Evolutionary conservation across 2,329 filamentous ascomycete genomes (phyloP).

Genomic region (Macroventuria anomochaeta): DNA sequence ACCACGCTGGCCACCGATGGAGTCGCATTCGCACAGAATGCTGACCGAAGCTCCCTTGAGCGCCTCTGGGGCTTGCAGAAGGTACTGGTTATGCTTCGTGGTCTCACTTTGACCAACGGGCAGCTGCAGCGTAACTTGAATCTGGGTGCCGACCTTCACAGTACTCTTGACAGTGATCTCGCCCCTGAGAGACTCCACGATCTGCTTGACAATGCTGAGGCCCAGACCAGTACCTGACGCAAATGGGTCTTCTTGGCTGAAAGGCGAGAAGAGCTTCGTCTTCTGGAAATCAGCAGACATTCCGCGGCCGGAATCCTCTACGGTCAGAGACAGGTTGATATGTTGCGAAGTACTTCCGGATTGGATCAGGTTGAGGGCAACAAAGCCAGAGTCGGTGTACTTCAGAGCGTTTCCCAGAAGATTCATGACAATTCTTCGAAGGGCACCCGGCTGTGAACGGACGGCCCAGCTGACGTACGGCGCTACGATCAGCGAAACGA

Average conservation of each 20-base stretch:
- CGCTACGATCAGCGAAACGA: constrained; percentile 40
- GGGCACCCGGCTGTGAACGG: constrained; percentile 41
- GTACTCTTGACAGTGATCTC: constrained; percentile 43
- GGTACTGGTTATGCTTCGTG: constrained; percentile 18
- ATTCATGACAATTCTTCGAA: constrained; percentile 46
- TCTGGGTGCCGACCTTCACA: constrained; percentile 34
- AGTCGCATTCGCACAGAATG: constrained; percentile 32
- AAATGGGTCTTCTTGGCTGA: constrained; percentile 46
- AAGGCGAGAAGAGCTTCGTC: constrained; percentile 42
- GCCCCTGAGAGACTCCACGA: constrained; percentile 42
- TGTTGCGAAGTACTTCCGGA: constrained; percentile 18
- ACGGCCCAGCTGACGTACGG: constrained; percentile 39
- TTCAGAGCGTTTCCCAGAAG: constrained; percentile 46
- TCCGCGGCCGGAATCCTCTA: constrained; percentile 46
- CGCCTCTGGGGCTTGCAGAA: constrained; percentile 23
- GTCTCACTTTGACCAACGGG: constrained; percentile 24
- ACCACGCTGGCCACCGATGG: constrained; percentile 30
- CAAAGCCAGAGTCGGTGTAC: constrained; percentile 43
- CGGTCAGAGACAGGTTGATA: constrained; percentile 43
- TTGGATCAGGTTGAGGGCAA: constrained; percentile 35
- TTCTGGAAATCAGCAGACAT: constrained; percentile 46
- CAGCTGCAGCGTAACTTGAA: constrained; percentile 33
- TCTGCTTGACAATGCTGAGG: constrained; percentile 46
- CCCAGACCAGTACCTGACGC: constrained; percentile 44
- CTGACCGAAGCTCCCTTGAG: constrained; percentile 29